Evolutionary conservation across 768 basidiomycete genomes (phyloP).

Genomic region (Tephrocybe sp.): DNA sequence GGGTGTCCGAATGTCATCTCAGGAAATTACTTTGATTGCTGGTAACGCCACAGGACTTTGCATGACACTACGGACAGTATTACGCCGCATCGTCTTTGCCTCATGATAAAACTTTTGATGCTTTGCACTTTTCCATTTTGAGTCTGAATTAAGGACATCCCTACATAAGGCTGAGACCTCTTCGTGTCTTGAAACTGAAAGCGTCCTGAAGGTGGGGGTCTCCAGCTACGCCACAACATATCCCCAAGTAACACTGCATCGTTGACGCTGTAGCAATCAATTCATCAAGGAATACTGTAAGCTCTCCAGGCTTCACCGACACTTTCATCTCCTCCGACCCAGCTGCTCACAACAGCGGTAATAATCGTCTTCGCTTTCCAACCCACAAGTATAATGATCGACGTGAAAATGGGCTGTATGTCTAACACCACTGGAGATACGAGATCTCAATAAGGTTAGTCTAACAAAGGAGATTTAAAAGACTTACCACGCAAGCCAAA

Average conservation of each 20-base stretch:
- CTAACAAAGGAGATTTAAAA: neutral
- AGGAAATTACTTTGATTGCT: slow-evolving; percentile 57
- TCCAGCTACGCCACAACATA: no score
- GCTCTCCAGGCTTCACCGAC: slow-evolving; percentile 74
- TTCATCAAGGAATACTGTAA: slow-evolving; percentile 70
- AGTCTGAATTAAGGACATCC: no score
- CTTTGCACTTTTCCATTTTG: no score
- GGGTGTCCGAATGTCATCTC: slow-evolving; percentile 54
- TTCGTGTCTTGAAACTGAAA: no score
- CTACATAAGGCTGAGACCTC: no score
- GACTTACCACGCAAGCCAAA: slow-evolving; percentile 79
- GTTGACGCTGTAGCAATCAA: no score
- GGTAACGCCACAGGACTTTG: slow-evolving; percentile 20
- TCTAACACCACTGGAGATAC: slow-evolving; percentile 63
- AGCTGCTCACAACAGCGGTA: slow-evolving; percentile 59
- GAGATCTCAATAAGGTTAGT: neutral
- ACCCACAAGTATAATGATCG: slow-evolving; percentile 69
- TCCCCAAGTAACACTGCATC: no score
- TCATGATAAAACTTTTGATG: no score
- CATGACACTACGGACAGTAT: neutral
- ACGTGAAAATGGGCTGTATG: slow-evolving; percentile 71
- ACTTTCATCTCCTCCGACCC: slow-evolving; percentile 62
- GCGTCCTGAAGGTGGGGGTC: no score
- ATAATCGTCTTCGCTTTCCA: slow-evolving; percentile 72
- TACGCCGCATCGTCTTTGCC: no score